These are phyloP conservation scores for Boechera retrofracta DNA, from an alignment of 345 rosid genomes.

Conservation along the genomic window DNA sequence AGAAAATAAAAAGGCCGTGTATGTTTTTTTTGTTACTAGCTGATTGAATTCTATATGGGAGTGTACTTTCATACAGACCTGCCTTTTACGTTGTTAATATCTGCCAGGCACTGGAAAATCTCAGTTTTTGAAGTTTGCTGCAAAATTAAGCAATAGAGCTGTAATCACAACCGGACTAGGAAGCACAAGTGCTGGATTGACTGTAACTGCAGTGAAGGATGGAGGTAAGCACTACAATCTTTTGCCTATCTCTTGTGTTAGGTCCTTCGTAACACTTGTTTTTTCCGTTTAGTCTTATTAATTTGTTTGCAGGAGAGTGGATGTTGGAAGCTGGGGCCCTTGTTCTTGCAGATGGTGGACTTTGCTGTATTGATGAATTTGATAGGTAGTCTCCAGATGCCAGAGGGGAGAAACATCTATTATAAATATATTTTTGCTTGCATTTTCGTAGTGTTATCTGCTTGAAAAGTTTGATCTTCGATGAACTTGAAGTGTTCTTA, in stretches of 20 bases:
- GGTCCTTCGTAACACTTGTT: slow-evolving; percentile 9
- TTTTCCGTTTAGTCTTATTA: neutral
- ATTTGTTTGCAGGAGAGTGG: slow-evolving; percentile 77
- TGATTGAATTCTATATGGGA: neutral
- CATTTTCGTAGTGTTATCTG: neutral
- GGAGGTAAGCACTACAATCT: slow-evolving; percentile 60
- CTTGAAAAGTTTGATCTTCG: neutral
- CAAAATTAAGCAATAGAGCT: slow-evolving; percentile 88
- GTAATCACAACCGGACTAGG: slow-evolving; percentile 97
- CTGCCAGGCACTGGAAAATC: slow-evolving; percentile 94
- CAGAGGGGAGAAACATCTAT: neutral
- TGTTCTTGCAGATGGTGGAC: slow-evolving; percentile 97
- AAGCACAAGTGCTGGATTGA: slow-evolving; percentile 97
- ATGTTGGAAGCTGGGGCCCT: slow-evolving; percentile 99
- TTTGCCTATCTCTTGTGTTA: slow-evolving; percentile 12
- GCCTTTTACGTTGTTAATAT: slow-evolving; percentile 6
- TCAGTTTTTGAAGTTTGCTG: slow-evolving; percentile 96
- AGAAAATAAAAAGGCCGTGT: neutral
- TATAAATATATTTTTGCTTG: neutral
- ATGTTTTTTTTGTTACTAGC: neutral
- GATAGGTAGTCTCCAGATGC: slow-evolving; percentile 63
- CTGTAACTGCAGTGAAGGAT: slow-evolving; percentile 97
- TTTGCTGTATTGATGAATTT: slow-evolving; percentile 97
- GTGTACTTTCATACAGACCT: neutral
- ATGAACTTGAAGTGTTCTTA: slow-evolving; percentile 7